Conservation (phyloP, 2,329 filamentous ascomycete species). For the Chaetothyriales sp. region DNA sequence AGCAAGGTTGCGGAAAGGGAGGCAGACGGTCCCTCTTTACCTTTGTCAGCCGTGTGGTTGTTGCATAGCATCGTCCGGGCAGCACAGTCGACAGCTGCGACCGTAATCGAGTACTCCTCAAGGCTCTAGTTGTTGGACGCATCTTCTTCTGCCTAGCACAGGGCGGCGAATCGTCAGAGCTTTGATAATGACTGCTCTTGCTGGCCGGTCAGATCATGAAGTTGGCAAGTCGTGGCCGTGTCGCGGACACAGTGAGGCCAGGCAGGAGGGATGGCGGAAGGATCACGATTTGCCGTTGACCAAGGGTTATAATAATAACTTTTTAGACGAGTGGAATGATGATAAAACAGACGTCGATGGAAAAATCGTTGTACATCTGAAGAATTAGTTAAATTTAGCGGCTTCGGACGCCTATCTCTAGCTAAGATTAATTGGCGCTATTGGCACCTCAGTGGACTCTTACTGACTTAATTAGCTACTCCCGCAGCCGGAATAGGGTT, state of each 20-base stretch:
- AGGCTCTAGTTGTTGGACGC: conserved; percentile 11
- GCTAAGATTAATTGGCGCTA: too few relatives aligned
- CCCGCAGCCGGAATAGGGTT: too few relatives aligned
- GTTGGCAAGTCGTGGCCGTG: not conserved
- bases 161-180: not conserved
- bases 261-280: too few relatives aligned
- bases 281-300: too few relatives aligned
- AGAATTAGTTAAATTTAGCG: too few relatives aligned
- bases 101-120: conserved; percentile 9
- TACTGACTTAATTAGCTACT: too few relatives aligned
- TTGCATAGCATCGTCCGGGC: conserved; percentile 13
- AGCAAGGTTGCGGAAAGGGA: not conserved
- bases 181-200: not conserved
- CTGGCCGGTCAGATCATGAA: not conserved
- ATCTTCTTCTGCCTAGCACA: conserved; percentile 1
- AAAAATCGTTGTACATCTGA: too few relatives aligned
- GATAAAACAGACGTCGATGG: too few relatives aligned
- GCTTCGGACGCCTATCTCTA: too few relatives aligned
- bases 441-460: too few relatives aligned
- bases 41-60: conserved; percentile 14
- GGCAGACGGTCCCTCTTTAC: conserved; percentile 3
- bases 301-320: too few relatives aligned
- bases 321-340: too few relatives aligned
- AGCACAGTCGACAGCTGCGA: conserved; percentile 4
- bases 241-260: not conserved